Evolutionary conservation across 129 eudicot species (phyloP), one percentile per base, ranked within the genome.

Genomic region (Glebionis coronaria): DNA sequence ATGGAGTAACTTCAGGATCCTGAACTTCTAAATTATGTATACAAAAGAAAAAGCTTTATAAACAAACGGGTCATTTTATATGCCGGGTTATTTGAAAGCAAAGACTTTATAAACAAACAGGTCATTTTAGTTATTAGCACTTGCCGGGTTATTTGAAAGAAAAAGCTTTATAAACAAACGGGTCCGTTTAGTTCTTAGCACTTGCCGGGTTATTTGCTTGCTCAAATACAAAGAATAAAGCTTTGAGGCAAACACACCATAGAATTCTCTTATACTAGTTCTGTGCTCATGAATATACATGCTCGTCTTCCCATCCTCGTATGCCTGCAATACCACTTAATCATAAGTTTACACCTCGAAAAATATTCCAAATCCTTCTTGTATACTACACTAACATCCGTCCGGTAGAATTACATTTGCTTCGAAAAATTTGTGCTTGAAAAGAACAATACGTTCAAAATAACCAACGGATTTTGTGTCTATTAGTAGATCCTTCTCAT

Each of bases 221-320:
- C 53, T 52, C 20, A 35, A 2, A 9, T 35, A 35, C 42, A 27
- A 9, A 11, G 12, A 59, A 15, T 15, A 0, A 40, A 15, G 19
- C 56, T 21, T 38, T 2, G 14, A 66, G 63, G 11, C 10, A 67
- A 14, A 79, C 84, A 44, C 63, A 86, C 97, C 88, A 59, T 90
- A 83, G 59, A 90, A 86, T 72, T 90, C 90, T 79, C 56, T 81
- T 13, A 90, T 9, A 51, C 76, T 90, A 77, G 97, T 90, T 81
- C 77, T 90, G 21, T 88, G 80, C 71, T 90, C 97, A 38, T 86
- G 94, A 31, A 86, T 53, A 52, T 74, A 86, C 86, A 90, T 80
- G 71, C 84, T 82, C 21, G 90, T 82, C 73, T 82, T 90, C 51
- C 97, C 97, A 84, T 84, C 89, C 71, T 78, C 85, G 10, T 85